Conservation (phyloP, 495 filamentous ascomycete genomes). For the Xylaria telfairii region DNA sequence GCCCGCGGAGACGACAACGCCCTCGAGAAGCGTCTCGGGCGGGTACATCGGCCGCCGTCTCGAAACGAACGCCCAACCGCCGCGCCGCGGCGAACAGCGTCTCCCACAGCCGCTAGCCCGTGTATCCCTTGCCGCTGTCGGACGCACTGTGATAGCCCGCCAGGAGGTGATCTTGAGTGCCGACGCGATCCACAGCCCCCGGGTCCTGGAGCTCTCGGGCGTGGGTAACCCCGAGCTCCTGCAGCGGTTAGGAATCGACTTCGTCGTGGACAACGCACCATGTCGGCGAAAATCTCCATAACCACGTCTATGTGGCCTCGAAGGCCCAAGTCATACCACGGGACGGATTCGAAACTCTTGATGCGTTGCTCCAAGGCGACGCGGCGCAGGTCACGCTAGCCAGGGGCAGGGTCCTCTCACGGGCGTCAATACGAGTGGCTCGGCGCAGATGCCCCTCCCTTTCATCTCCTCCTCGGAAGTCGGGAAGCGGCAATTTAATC, state of each 20-base stretch:
- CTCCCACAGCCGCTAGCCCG: slow-evolving; percentile 32
- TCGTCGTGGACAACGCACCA: slow-evolving; percentile 52
- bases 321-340: background rate
- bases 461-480: background rate
- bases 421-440: background rate
- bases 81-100: background rate
- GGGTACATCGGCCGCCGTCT: background rate
- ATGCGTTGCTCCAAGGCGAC: background rate
- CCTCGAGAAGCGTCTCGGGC: background rate
- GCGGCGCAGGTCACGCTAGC: background rate
- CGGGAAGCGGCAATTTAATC: background rate
- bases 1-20: background rate
- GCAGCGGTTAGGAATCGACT: slow-evolving; percentile 48
- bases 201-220: slow-evolving; percentile 62
- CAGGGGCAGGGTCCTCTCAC: background rate
- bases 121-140: no score
- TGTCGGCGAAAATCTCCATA: slow-evolving; percentile 59
- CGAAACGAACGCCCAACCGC: background rate
- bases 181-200: slow-evolving; percentile 58
- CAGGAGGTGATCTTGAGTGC: slow-evolving; percentile 61
- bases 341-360: background rate
- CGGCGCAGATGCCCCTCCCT: background rate
- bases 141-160: slow-evolving; percentile 48
- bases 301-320: slow-evolving; percentile 40
- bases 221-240: slow-evolving; percentile 57